A percentile compares a stretch with the other conserved stretches of the same genome.
These are phyloP conservation scores for Cymbidium sinense DNA, from an alignment of 106 monocot genomes.

Conservation along the genomic window DNA sequence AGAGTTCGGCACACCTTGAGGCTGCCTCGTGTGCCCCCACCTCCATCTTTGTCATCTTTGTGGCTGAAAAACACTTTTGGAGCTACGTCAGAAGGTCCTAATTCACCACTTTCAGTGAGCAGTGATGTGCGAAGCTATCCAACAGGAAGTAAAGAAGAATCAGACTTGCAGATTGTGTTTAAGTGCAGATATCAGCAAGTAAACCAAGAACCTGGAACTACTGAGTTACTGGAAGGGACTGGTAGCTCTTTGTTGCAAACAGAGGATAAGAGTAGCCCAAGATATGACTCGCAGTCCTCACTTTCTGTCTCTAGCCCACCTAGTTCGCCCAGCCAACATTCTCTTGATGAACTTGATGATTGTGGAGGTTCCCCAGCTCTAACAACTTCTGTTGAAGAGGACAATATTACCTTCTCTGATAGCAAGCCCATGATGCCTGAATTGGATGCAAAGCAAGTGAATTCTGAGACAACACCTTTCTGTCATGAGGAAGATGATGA, in stretches of 20 bases:
- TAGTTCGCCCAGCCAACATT: conserved; percentile 69
- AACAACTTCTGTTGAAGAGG: conserved; percentile 34
- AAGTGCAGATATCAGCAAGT: conserved; percentile 30
- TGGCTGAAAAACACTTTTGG: conserved; percentile 32
- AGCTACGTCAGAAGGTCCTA: conserved; percentile 19
- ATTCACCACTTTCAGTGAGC: conserved; percentile 22
- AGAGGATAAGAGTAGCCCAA: conserved; percentile 44
- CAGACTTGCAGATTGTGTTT: conserved; percentile 25
- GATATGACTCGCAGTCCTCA: conserved; percentile 68
- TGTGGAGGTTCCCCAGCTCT: conserved; percentile 40
- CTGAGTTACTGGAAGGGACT: conserved; percentile 18
- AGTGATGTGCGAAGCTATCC: conserved; percentile 23
- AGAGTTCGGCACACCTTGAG: conserved; percentile 58
- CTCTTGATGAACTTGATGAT: conserved; percentile 85
- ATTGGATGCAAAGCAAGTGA: conserved; percentile 17
- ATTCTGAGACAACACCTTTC: conserved; percentile 12
- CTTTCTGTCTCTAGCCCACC: conserved; percentile 88
- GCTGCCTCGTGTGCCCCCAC: conserved; percentile 88
- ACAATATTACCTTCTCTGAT: conserved; percentile 36
- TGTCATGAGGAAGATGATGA: conserved; percentile 74
- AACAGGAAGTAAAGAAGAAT: conserved; percentile 16
- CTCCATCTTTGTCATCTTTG: conserved; percentile 54
- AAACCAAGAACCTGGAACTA: conserved; percentile 17
- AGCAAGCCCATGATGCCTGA: conserved; percentile 17
- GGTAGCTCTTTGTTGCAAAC: conserved; percentile 19